phyloP scores from a whole-genome alignment of 139 green algal genomes.

The Chlamydomonas eustigma region DNA sequence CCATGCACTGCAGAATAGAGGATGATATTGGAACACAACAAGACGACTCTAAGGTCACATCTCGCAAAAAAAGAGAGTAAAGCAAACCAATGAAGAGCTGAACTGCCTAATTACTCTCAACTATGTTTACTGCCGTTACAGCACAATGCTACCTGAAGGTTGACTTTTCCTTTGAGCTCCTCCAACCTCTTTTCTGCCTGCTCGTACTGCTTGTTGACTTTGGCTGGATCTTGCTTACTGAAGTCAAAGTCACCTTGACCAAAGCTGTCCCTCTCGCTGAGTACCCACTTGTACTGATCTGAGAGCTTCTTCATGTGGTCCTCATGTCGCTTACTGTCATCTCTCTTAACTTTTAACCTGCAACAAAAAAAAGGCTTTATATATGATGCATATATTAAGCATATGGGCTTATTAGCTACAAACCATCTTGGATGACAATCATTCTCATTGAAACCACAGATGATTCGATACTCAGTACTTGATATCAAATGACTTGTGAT shows the following conservation, averaged over 20 bases:
- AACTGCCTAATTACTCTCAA: too few species aligned
- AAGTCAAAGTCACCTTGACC: slow-evolving; percentile 77
- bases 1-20: slow-evolving; percentile 34
- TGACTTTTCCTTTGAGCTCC: slow-evolving; percentile 38
- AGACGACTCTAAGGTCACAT: not conserved
- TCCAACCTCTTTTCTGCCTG: slow-evolving; percentile 18
- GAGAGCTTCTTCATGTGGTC: slow-evolving; percentile 6
- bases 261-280: slow-evolving; percentile 22
- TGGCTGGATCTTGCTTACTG: slow-evolving; percentile 11
- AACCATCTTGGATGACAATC: not conserved
- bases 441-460: not conserved
- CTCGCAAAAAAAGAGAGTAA: too few species aligned
- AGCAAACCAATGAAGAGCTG: too few species aligned
- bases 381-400: too few species aligned
- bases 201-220: slow-evolving; percentile 16
- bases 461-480: too few species aligned
- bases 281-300: slow-evolving; percentile 11
- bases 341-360: slow-evolving; percentile 27
- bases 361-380: not conserved
- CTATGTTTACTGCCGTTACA: too few species aligned
- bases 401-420: too few species aligned
- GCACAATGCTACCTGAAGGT: slow-evolving; percentile 6
- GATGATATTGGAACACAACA: not conserved
- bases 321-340: not conserved
- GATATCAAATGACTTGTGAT: too few species aligned